Conservation (phyloP, 1,284 basidiomycete genomes). For the Puccinia brachypodii region DNA sequence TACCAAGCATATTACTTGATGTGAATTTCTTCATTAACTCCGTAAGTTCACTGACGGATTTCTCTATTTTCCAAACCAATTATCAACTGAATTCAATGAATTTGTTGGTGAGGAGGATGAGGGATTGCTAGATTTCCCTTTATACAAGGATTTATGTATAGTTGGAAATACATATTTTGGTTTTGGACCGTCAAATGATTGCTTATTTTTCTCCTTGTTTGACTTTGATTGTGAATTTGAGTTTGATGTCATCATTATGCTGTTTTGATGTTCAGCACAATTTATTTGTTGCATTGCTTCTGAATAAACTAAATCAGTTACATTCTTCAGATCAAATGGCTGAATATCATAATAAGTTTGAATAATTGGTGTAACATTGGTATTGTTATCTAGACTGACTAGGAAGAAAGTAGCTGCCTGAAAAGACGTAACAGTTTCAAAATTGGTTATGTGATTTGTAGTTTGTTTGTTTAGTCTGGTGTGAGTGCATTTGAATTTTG, state of each 20-base stretch:
- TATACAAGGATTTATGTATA: no score
- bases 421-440: background rate
- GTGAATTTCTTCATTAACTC: background rate
- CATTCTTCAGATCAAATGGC: background rate
- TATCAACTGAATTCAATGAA: no score
- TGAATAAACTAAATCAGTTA: background rate
- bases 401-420: background rate
- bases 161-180: background rate
- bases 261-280: background rate
- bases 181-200: no score
- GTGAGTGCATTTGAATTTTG: background rate
- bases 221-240: background rate
- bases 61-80: background rate
- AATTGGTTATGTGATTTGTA: background rate
- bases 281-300: background rate
- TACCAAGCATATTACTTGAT: background rate
- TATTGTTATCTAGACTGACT: background rate
- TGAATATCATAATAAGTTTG: background rate
- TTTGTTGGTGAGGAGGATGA: no score
- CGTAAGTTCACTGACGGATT: background rate
- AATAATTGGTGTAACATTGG: background rate
- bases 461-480: background rate
- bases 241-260: background rate
- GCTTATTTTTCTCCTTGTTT: background rate
- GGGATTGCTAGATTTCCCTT: no score